Conservation (phyloP, 129 eudicot genomes). For the Lonicera japonica region DNA sequence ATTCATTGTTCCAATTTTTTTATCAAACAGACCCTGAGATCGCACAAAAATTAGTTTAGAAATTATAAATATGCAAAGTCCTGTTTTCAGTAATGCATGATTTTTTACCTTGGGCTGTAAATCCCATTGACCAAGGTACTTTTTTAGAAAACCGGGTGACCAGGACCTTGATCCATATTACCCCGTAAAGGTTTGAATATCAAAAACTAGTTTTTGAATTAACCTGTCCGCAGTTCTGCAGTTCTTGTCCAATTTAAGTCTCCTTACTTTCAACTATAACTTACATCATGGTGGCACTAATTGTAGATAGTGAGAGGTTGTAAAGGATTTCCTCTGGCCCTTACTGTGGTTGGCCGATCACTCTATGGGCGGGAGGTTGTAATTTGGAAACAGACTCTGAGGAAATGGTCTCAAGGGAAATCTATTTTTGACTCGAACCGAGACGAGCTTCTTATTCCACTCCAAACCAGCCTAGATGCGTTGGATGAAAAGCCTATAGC, state of each 20-base stretch:
- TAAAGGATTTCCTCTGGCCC: conserved; percentile 46
- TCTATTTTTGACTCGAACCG: conserved; percentile 24
- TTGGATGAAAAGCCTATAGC: conserved; percentile 15
- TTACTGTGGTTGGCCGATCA: conserved; percentile 35
- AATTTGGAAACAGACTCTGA: conserved; percentile 20
- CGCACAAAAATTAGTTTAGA: too few relatives aligned
- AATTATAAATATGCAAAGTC: too few relatives aligned
- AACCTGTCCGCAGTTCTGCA: too few relatives aligned
- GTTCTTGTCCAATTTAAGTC: background rate
- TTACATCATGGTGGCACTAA: background rate
- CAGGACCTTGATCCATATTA: background rate
- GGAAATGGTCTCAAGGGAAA: conserved; percentile 14
- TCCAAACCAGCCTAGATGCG: conserved; percentile 32
- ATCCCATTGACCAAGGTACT: too few relatives aligned
- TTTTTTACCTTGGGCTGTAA: too few relatives aligned
- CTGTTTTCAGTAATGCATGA: too few relatives aligned
- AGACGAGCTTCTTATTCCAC: conserved; percentile 5
- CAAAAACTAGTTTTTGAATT: background rate
- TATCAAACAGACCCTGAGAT: too few relatives aligned
- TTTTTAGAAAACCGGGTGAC: background rate
- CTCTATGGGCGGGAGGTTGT: conserved; percentile 19
- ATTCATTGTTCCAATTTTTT: too few relatives aligned
- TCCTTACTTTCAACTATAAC: background rate
- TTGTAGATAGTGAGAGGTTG: conserved; percentile 34
- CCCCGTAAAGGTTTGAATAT: background rate